Base-by-base conservation (phyloP, 768 basidiomycete genomes). In the Clitopilus passeckerianus region DNA sequence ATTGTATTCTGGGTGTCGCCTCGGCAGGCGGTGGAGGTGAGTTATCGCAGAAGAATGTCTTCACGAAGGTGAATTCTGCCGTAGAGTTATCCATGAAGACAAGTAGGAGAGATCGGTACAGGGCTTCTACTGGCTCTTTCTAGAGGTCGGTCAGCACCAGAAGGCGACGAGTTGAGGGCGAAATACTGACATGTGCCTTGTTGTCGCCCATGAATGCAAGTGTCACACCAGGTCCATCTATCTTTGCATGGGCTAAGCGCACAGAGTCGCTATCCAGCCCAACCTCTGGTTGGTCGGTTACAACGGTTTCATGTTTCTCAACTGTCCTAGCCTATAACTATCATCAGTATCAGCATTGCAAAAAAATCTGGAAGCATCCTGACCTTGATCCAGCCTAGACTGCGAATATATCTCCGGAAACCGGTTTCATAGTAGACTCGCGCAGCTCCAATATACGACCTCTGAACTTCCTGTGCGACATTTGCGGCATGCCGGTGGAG, bases 81-180 rank as follows among this genome's bases (percentile, higher is more conserved):
- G 91, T 91, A 3, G 92, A 89, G 68, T 99, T 98, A 75, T 98
- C 95, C 83, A 96, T 87, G 61, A 98, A 84, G 56, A 97, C 95
- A 56, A 98, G 77, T 53, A 94, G 75, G 23, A 93, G 75, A 0
- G 95, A 96, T 23, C 96, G 86, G 62, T 93, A 79, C 22, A 98
- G 76, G 0, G 88, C 88, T 75, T 98, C 97, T 1, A 89, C 71
- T 0, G 90, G 84, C 64, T 90, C 89, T 85, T 84, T 91, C 95
- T 90, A 71, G 54, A 22, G 37, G 63, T 33, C 46, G 27, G 7
- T 30, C 27, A 30, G 27, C 27, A 3, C 27, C 3, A 7, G 1
- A 55, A 7, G 9, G n/a, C 22, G 16, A 18, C 16, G 65, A 58
- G 55, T 68, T 59, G 9, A 6, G 15, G 16, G 18, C 34, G 24